Evolutionary conservation across 345 rosid species (phyloP).

Genomic region (Linum trigynum): DNA sequence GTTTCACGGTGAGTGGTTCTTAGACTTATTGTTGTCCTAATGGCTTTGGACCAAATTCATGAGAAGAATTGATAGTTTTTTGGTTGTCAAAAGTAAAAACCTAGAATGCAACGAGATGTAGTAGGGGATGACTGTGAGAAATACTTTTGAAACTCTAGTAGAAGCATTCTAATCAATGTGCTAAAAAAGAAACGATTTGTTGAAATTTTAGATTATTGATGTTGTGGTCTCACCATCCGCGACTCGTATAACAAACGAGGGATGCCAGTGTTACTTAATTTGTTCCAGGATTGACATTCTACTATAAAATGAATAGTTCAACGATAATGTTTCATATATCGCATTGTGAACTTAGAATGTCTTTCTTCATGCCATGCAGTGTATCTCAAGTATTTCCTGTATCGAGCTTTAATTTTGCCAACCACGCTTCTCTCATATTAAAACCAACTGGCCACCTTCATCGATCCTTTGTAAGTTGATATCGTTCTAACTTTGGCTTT

Average conservation of each 20-base stretch:
- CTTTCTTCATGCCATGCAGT: not conserved
- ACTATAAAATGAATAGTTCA: not conserved
- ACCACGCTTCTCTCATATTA: not conserved
- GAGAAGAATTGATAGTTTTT: too few relatives aligned
- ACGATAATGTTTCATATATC: too few relatives aligned
- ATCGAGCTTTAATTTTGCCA: slow-evolving; percentile 1
- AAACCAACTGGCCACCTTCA: slow-evolving; percentile 3
- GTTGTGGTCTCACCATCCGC: not conserved
- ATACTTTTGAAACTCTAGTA: too few relatives aligned
- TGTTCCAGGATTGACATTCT: slow-evolving; percentile 35
- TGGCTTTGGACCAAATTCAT: too few relatives aligned
- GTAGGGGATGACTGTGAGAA: too few relatives aligned
- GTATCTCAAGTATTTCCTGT: slow-evolving; percentile 3
- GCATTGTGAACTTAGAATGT: too few relatives aligned
- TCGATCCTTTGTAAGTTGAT: not conserved
- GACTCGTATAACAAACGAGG: not conserved
- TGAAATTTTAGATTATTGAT: not conserved
- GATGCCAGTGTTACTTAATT: slow-evolving; percentile 21
- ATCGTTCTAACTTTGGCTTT: not conserved
- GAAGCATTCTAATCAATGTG: too few relatives aligned
- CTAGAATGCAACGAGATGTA: too few relatives aligned
- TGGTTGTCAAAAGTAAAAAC: too few relatives aligned
- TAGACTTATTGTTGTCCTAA: too few relatives aligned
- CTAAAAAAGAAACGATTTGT: not conserved
- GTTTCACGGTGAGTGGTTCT: slow-evolving; percentile 56